These are phyloP conservation scores for Zymoseptoria brevis DNA, from an alignment of 2,329 filamentous ascomycete genomes.

Conservation along the genomic window DNA sequence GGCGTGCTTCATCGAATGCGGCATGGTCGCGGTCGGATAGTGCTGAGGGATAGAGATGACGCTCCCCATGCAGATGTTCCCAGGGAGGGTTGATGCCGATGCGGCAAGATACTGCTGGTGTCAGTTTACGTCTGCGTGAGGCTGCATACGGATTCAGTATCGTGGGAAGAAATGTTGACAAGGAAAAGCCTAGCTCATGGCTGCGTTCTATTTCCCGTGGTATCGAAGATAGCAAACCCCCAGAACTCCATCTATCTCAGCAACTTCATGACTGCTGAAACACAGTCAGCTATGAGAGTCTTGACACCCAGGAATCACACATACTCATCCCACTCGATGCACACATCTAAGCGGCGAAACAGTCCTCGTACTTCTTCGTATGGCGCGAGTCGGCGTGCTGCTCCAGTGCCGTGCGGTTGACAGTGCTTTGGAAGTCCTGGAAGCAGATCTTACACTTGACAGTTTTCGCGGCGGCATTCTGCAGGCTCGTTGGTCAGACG, in stretches of 20 bases:
- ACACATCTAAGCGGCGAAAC: slow-evolving; percentile 43
- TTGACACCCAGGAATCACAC: not conserved
- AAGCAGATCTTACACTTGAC: slow-evolving; percentile 73
- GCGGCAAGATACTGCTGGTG: not conserved
- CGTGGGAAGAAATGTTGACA: not conserved
- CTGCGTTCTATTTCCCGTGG: not conserved
- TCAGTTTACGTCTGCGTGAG: not conserved
- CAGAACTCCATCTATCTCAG: not conserved
- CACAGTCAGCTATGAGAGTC: not conserved
- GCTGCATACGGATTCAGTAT: not conserved
- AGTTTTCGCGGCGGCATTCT: slow-evolving; percentile 67
- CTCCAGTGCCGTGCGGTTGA: slow-evolving; percentile 60
- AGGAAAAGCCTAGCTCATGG: not conserved
- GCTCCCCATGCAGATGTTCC: not conserved
- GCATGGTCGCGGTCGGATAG: slow-evolving; percentile 12
- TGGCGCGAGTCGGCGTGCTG: slow-evolving; percentile 72
- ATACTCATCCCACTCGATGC: not conserved
- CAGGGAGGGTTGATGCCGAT: not conserved
- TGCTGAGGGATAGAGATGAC: slow-evolving; percentile 8
- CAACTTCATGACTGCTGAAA: not conserved
- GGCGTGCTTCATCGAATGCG: slow-evolving; percentile 9
- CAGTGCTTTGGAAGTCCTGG: slow-evolving; percentile 70
- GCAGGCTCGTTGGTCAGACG: not conserved
- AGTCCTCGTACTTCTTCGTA: slow-evolving; percentile 61
- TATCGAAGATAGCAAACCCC: not conserved